phyloP scores from a whole-genome alignment of 306 rosid genomes.

The Prosopis cineraria region DNA sequence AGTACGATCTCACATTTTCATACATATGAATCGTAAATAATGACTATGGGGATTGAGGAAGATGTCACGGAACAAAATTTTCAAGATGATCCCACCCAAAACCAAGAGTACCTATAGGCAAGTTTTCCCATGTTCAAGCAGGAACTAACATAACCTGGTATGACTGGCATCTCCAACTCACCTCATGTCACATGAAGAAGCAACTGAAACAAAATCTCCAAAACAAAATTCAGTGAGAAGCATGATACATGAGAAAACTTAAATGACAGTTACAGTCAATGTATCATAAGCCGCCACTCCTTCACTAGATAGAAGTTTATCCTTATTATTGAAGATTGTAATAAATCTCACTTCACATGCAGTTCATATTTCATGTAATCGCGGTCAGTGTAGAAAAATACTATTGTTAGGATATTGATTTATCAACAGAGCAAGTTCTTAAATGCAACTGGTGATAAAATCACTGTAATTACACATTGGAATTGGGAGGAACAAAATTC shows the following conservation, averaged over 20 bases:
- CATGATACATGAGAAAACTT: conserved; percentile 1
- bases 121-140: conserved; percentile 78
- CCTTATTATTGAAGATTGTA: background rate
- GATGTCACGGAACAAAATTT: conserved; percentile 72
- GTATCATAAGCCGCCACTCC: background rate
- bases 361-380: background rate
- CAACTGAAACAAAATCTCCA: conserved; percentile 45
- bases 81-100: conserved; percentile 84
- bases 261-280: background rate
- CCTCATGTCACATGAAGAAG: conserved; percentile 51
- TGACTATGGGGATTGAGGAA: conserved; percentile 14
- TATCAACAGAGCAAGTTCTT: too few species aligned
- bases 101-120: conserved; percentile 80
- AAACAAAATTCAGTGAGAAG: background rate
- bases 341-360: background rate
- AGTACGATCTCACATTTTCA: conserved; percentile 4
- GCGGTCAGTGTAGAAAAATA: conserved; percentile 9
- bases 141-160: conserved; percentile 67
- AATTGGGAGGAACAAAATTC: too few species aligned
- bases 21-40: background rate
- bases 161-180: conserved; percentile 72
- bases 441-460: too few species aligned
- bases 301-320: background rate
- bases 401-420: background rate
- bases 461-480: too few species aligned